Evolutionary conservation across 2,329 filamentous ascomycete genomes (phyloP), one percentile per base, ranked within the genome.

Genomic region (Xylaria sp.): DNA sequence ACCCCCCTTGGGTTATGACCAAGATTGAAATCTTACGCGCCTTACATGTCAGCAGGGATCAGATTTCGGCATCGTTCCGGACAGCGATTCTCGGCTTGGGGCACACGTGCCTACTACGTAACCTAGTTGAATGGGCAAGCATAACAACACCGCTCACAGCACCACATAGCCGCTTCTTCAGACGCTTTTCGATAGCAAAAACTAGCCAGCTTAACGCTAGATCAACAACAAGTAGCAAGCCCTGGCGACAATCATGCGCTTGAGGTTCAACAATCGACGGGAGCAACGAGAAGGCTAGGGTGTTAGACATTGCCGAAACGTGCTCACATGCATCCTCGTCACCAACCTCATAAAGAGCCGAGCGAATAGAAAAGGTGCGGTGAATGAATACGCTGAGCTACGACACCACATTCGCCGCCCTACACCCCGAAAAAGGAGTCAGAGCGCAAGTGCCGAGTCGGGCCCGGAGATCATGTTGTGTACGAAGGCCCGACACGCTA

Each of bases 401-500:
- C 85, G 90, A 21, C 77, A 79, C 58, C 87, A 87, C 46, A 82
- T 37, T 95, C 13, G 85, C 90, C 5, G 78, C 81, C 17, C 79
- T 91, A 3, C 91, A 91, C 72, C 86, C 86, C 4, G 80, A 81
- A 21, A 86, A 76, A 63, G 8, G 17, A 19, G 23, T 31, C 25
- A 53, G 74, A 15, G 11, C 23, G 31, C 11, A 21, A 40, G 49
- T 5, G 51, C 1, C 7, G 38, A 38, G 73, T 95, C 2, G 85
- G 86, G 0, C 85, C 87, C 0, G 90, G 88, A 0, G 91, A 96
- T 72, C 92, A 96, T 80, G 90, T 94, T 47, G 84, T 96, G 60
- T 95, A 91, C 71, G 90, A 95, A 60, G 91, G 93, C 72, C 92
- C 93, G 11, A 94, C 91, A 0, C 96, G 95, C 70, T 91, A 95